Base-by-base conservation (phyloP, 2,329 filamentous ascomycete genomes). In the Fusarium sp. region DNA sequence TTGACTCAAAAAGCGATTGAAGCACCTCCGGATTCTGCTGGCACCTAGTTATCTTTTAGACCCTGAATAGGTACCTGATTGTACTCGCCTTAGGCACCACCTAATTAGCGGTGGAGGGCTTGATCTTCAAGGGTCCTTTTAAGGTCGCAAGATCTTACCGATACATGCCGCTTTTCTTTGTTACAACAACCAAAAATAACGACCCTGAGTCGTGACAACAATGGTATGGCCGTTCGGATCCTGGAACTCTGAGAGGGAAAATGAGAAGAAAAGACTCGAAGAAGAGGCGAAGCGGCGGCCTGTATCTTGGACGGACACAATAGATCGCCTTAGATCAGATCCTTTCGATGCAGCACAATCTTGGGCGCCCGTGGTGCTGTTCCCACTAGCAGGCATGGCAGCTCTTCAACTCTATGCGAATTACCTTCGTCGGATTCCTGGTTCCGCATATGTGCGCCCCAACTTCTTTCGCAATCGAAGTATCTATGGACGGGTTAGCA, bases 401-500 rank as follows among this genome's bases (percentile, higher is more conserved):
- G 78, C 79, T 16, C 65, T 83, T 39, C 80, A 81, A 51, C 73
- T 94, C 48, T 94, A 94, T 81, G 88, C 87, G 73, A 90, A 86
- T 60, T 96, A 94, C 77, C 83, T 99, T 50, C 91, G 93, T 37
- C 92, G 96, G 54, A 93, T 98, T 60, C 94, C 94, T 6, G 90
- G 89, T 58, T 88, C 93, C 37, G 84, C 87, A 25, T 87, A 94
- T 77, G 91, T 99, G 72, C 89, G 89, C 49, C 91, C 93, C 4
- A 83, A 84, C 13, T 91, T 90, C 77, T 95, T 95, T 77, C 89
- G 92, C 46, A 89, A 84, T 65, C 87, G 92, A 73, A 94, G 89
- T 72, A 77, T 99, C 43, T 91, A 95, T 73, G 96, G 96, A 16
- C 88, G 87, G 66, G 96, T 98, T 43, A 98, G 95, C 14, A 94